Percentiles rank a stretch among this genome's conserved stretches.
Conservation (phyloP, 2,329 filamentous ascomycete species). For the Colletotrichum spaethianum region DNA sequence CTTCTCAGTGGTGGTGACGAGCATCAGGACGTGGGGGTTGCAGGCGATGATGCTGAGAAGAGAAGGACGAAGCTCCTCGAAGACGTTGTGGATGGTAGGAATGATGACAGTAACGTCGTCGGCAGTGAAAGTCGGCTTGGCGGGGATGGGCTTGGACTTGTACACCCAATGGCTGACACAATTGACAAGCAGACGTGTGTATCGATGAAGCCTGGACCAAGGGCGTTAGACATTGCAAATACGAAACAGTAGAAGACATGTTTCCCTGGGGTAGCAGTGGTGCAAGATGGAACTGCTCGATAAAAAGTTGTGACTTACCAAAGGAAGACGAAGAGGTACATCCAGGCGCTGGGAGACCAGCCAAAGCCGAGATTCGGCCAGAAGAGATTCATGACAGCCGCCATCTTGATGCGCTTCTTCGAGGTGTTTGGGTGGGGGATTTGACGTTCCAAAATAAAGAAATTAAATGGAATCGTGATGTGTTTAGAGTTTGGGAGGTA, state of each 20-base stretch:
- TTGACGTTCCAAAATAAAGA: not conserved
- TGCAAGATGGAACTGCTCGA: not conserved
- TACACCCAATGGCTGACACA: constrained; percentile 89
- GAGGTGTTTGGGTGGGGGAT: not conserved
- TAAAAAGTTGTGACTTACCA: constrained; percentile 59
- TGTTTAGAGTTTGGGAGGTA: not conserved
- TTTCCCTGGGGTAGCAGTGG: not conserved
- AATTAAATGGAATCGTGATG: not conserved
- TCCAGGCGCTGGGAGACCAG: constrained; percentile 41
- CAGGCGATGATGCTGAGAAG: constrained; percentile 83
- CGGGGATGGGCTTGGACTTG: constrained; percentile 85
- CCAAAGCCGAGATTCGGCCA: constrained; percentile 35
- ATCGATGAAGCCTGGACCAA: constrained; percentile 82
- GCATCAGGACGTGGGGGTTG: constrained; percentile 79
- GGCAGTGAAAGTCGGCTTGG: constrained; percentile 83
- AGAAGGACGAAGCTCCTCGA: constrained; percentile 86
- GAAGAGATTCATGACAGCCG: constrained; percentile 36
- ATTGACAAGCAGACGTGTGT: constrained; percentile 88
- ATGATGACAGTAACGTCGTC: constrained; percentile 95
- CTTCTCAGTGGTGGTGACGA: constrained; percentile 90
- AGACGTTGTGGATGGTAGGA: constrained; percentile 90
- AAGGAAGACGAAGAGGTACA: constrained; percentile 47
- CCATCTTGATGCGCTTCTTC: constrained; percentile 22
- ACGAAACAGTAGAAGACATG: no score
- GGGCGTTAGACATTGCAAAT: constrained; percentile 42